Base-by-base conservation (phyloP, 2,329 filamentous ascomycete genomes). In the Colletotrichum kahawae region DNA sequence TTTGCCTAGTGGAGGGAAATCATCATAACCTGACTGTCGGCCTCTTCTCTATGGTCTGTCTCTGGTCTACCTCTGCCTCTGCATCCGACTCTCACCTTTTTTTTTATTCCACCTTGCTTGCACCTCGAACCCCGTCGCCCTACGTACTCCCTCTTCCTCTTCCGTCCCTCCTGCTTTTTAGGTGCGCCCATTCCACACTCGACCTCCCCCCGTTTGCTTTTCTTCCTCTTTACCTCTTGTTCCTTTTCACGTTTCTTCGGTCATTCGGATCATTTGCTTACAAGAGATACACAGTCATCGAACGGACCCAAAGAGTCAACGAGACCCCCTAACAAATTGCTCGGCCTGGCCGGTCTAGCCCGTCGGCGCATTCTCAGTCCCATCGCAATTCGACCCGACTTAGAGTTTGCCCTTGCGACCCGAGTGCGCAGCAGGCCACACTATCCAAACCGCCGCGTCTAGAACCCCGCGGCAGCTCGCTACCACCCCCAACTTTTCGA, bases 341-440 rank as follows among this genome's bases (percentile, higher is more conserved):
- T 63, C 72, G 72, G 69, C 57, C 63, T 75, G 69, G 63, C 72
- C 62, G 72, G 72, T 48, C 72, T 75, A 72, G 72, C 72, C 54
- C 62, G 62, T 43, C 43, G 13, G 54, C 72, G 63, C 48, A 72
- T 62, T 63, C 57, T 63, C 51, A 57, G 21, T 27, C 54, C 27
- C 24, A 29, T 29, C 27, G 51, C 70, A 69, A 63, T 64, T 64
- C 34, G 48, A 67, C 63, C 62, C 69, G 69, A 72, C 72, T 72
- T 67, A 75, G 63, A 75, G 69, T 75, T 75, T 67, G 72, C 63
- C 72, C 69, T 72, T 72, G 72, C 69, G 72, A 75, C 68, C 68
- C 72, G 68, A 71, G 54, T 51, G 16, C 63, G 69, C 63, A 72
- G 68, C 33, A 75, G 62, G 56, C 69, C 62, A 72, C 72, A 31